Evolutionary conservation across 495 filamentous ascomycete genomes (phyloP), one percentile per base, ranked within the genome.

Genomic region (Apodospora peruviana): DNA sequence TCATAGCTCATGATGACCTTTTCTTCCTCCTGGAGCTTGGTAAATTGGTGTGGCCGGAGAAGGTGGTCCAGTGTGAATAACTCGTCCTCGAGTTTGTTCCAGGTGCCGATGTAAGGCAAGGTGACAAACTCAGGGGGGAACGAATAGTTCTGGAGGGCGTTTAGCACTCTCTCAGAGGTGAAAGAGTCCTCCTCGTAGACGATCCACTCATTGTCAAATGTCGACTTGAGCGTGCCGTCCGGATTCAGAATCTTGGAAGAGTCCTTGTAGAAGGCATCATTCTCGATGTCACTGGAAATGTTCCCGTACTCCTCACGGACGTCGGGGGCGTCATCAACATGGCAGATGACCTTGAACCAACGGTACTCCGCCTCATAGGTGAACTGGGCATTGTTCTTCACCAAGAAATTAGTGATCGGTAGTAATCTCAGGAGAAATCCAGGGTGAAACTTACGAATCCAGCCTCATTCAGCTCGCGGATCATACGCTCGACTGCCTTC

Each of bases 301-400:
- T 12, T 7, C 22, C 37, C 38, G 38, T 59, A 64, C 7, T 23
- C 19, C n/a, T 11, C 7, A 45, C 42, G 54, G 29, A 74, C 55
- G 4, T 36, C 25, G 8, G 38, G 24, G 5, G 25, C 49, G 17
- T 75, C 46, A 3, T 56, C 40, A 1, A 57, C 32, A 4, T 36
- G 21, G 36, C 73, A 77, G 7, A 46, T 57, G 5, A 73, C 23
- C 16, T 50, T 61, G 25, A 72, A 57, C 34, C 52, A 62, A 4
- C 47, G 23, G 11, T 56, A 43, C 8, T 59, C 25, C 14, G 36
- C 8, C 22, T 70, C 56, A 46, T 67, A 76, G 2, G 46, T 45
- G 18, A 49, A 60, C 35, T 48, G 48, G 42, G 68, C 68, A 32
- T 54, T 19, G 29, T 40, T 14, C 55, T 49, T 19, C 8, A 11